These are phyloP conservation scores for Gorgonomyces haynaldii DNA, from an alignment of 192 early-diverging fungal genomes.

Conservation along the genomic window DNA sequence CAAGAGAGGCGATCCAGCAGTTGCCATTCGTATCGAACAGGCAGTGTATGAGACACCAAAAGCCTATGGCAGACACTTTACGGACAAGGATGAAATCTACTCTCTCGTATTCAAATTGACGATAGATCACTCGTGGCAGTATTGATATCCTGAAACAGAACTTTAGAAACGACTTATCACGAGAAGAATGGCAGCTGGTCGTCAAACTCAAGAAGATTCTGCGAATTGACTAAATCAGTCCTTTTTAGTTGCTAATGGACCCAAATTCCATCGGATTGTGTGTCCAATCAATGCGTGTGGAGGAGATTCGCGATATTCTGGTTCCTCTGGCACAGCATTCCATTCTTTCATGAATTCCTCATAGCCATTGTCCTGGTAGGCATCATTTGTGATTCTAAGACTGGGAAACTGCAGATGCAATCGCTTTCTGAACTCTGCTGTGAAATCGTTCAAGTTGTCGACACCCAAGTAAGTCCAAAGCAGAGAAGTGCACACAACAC, in stretches of 20 bases:
- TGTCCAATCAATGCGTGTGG: too few species aligned
- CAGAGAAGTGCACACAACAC: too few species aligned
- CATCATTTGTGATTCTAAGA: background rate
- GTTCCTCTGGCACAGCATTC: too few species aligned
- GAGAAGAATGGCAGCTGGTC: slow-evolving; percentile 78
- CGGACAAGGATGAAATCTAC: slow-evolving; percentile 67
- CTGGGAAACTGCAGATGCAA: background rate
- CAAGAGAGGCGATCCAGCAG: slow-evolving; percentile 70
- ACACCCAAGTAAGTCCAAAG: too few species aligned
- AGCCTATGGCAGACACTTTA: slow-evolving; percentile 88
- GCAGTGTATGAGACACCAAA: slow-evolving; percentile 74
- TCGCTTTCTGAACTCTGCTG: background rate
- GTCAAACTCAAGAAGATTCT: slow-evolving; percentile 66
- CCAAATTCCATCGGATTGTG: too few species aligned
- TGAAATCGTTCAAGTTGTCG: background rate
- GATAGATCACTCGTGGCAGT: slow-evolving; percentile 67
- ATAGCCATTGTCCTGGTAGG: background rate
- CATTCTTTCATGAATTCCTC: background rate
- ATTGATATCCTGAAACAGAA: slow-evolving; percentile 92
- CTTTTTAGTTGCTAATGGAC: too few species aligned
- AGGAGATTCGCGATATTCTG: too few species aligned
- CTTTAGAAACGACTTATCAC: slow-evolving; percentile 83
- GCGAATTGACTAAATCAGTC: slow-evolving; percentile 27
- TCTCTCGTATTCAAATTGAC: slow-evolving; percentile 22
- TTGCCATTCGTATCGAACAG: slow-evolving; percentile 86